Evolutionary conservation across 2,329 filamentous ascomycete species (phyloP), one percentile per base, ranked within the genome.

Genomic region (Fusarium agapanthi): DNA sequence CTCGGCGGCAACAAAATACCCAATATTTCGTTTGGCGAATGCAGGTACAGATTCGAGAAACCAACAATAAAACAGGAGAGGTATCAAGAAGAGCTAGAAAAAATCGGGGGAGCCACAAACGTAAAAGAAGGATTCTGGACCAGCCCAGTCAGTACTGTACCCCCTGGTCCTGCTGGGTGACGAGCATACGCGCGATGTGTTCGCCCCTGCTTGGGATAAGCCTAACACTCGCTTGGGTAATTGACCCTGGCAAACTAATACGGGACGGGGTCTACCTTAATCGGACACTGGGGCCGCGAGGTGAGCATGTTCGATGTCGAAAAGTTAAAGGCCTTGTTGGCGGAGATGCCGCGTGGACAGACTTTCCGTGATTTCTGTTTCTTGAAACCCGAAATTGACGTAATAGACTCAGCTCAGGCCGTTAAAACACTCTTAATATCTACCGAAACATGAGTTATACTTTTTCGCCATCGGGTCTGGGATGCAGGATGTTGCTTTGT

Each of bases 111-210:
- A 57, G 41, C 24, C 32, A 50, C 43, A 54, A 71, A 68, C 40
- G 65, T 45, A 72, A 71, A 68, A 69, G 66, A 69, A 69, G 51
- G 48, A 51, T 64, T 69, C 60, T 28, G 51, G 51, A 38, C 38
- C 35, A 16, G 18, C 22, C 38, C 26, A 24, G 11, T 34, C 30
- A 32, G 30, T 34, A 8, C 32, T 34, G 32, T 12, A 47, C 40
- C 65, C 66, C 66, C 58, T 43, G 44, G 37, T 47, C 65, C 32
- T 24, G n/a, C 45, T 54, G 34, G n/a, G 35, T 54, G 35, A 54
- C 38, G 35, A 65, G 47, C 48, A 30, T 65, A 44, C 45, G 50
- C 51, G 32, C 60, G 35, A 59, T 32, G 43, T 30, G 11, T 16
- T 26, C 16, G 41, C 41, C 45, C 62, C 60, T 62, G 47, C 40